phyloP scores from a whole-genome alignment of 75 land plant genomes.

The Pinus tabuliformis region DNA sequence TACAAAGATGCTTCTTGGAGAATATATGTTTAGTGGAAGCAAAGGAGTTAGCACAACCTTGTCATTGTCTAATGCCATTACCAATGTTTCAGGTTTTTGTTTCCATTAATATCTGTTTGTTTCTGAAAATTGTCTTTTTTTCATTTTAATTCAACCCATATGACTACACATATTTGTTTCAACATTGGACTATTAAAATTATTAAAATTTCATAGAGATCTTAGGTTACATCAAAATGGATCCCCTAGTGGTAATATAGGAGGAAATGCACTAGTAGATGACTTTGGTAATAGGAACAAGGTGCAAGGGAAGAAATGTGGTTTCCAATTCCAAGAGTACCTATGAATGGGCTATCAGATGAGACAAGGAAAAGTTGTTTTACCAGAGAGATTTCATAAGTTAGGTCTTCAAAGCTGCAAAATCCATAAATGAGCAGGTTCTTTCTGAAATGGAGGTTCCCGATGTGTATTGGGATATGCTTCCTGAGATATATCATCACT shows the following conservation, averaged over 20 bases:
- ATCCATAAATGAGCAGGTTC: conserved; percentile 74
- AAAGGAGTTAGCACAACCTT: conserved; percentile 62
- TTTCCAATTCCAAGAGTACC: conserved; percentile 86
- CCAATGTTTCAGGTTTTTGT: conserved; percentile 61
- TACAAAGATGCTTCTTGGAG: conserved; percentile 73
- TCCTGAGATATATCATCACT: conserved; percentile 59
- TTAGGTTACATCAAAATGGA: too few relatives aligned
- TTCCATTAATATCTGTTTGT: not conserved
- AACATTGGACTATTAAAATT: too few relatives aligned
- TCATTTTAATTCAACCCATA: too few relatives aligned
- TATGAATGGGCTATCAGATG: conserved; percentile 58
- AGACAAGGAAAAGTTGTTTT: conserved; percentile 44
- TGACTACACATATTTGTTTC: too few relatives aligned
- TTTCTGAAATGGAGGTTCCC: conserved; percentile 83
- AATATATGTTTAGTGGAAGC: conserved; percentile 71
- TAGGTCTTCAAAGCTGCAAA: conserved; percentile 90
- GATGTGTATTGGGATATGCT: conserved; percentile 61
- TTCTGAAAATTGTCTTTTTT: not conserved
- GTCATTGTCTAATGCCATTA: conserved; percentile 78
- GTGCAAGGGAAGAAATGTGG: conserved; percentile 84
- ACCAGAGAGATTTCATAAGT: conserved; percentile 56
- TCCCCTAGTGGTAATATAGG: conserved; percentile 1
- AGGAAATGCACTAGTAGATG: conserved; percentile 53
- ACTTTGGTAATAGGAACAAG: conserved; percentile 13
- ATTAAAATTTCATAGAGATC: too few relatives aligned